Evolutionary conservation across 192 early-diverging fungal genomes (phyloP).

Genomic region (Spizellomyces sp.): DNA sequence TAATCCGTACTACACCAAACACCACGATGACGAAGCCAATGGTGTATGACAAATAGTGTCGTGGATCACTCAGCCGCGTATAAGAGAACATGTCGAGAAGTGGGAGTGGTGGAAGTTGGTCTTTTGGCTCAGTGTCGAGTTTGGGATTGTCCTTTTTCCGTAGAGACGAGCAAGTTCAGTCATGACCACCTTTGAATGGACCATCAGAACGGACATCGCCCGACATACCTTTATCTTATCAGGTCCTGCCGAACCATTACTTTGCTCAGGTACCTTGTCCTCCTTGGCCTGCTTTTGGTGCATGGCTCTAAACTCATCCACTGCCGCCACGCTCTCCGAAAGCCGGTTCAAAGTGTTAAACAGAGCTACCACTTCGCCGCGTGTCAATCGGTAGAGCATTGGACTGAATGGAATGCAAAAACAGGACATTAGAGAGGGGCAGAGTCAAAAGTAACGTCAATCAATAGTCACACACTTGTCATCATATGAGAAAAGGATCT

Average conservation of each 20-base stretch:
- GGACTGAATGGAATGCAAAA: slow-evolving; percentile 41
- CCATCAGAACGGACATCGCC: slow-evolving; percentile 6
- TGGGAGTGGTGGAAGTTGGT: slow-evolving; percentile 16
- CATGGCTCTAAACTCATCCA: slow-evolving; percentile 71
- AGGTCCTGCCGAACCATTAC: neutral
- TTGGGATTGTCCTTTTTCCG: too few relatives aligned
- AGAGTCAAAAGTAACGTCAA: neutral
- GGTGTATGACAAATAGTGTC: slow-evolving; percentile 30
- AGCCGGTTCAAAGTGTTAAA: slow-evolving; percentile 89
- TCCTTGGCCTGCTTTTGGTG: slow-evolving; percentile 26
- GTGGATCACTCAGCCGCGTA: slow-evolving; percentile 24
- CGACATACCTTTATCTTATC: slow-evolving; percentile 5
- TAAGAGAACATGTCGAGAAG: slow-evolving; percentile 17
- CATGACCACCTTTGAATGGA: too few relatives aligned
- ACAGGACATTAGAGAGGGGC: neutral
- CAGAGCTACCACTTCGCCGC: slow-evolving; percentile 87
- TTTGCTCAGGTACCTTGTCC: slow-evolving; percentile 18
- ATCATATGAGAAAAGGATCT: slow-evolving; percentile 91
- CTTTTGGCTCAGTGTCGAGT: too few relatives aligned
- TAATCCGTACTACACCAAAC: slow-evolving; percentile 33
- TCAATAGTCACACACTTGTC: slow-evolving; percentile 57
- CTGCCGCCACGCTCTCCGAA: slow-evolving; percentile 79
- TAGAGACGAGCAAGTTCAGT: too few relatives aligned
- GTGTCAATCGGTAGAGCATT: slow-evolving; percentile 58
- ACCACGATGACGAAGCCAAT: slow-evolving; percentile 37